These are phyloP conservation scores for Hortiboletus flavorubellus DNA, from an alignment of 768 basidiomycete species.

Conservation along the genomic window DNA sequence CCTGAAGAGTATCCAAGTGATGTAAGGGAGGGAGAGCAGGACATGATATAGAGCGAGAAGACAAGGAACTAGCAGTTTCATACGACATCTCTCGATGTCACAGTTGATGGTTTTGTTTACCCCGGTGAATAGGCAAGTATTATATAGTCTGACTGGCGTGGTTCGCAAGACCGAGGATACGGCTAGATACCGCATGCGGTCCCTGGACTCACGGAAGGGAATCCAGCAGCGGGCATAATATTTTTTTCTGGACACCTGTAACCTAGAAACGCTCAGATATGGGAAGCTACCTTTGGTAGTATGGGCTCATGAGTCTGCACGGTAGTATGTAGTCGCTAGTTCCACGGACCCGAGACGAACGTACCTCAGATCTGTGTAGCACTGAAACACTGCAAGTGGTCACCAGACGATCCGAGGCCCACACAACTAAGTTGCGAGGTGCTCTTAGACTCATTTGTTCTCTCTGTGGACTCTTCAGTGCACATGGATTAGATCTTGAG, in stretches of 20 bases:
- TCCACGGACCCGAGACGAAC: neutral
- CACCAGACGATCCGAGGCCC: neutral
- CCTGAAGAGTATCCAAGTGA: conserved; percentile 4
- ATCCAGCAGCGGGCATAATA: neutral
- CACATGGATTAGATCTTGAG: neutral
- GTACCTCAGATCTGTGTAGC: neutral
- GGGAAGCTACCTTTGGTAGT: conserved; percentile 3
- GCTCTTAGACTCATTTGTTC: neutral
- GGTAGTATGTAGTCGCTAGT: neutral
- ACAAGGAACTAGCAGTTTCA: conserved; percentile 4
- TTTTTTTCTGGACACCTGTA: conserved; percentile 1
- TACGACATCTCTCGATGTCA: conserved; percentile 9
- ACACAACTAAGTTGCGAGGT: no score
- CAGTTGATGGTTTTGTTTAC: neutral
- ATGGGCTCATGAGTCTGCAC: neutral
- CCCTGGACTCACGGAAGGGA: neutral
- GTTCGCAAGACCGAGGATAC: conserved; percentile 1
- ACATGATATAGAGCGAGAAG: conserved; percentile 3
- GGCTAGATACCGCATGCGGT: neutral
- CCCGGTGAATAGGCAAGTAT: neutral
- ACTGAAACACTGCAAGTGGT: neutral
- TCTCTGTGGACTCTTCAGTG: neutral
- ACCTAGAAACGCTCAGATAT: conserved; percentile 13
- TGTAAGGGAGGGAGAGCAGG: conserved; percentile 18
- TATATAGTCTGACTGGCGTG: conserved; percentile 1